Evolutionary conservation across 2,329 filamentous ascomycete genomes (phyloP).

Genomic region (Aureobasidium zeae): DNA sequence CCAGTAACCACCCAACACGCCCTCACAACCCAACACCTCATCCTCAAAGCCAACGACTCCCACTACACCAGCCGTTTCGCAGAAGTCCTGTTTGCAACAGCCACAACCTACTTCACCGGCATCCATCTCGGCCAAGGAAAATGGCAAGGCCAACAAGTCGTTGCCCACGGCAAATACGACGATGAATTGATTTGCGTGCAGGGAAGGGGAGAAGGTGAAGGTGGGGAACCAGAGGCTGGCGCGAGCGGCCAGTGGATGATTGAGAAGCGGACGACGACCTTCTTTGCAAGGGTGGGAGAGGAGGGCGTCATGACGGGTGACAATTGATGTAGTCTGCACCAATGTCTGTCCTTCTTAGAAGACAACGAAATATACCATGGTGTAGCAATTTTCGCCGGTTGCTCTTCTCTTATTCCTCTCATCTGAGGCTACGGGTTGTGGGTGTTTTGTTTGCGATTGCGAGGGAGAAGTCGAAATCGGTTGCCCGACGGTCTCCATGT

Average conservation of each 20-base stretch:
- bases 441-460: too few relatives aligned
- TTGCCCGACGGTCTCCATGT: too few relatives aligned
- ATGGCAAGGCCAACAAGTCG: conserved; percentile 33
- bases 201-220: conserved; percentile 16
- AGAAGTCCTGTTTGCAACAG: too few relatives aligned
- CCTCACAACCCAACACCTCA: conserved; percentile 32
- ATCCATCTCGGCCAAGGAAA: conserved; percentile 36
- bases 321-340: too few relatives aligned
- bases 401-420: too few relatives aligned
- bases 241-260: conserved; percentile 35
- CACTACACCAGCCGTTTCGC: too few relatives aligned
- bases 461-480: too few relatives aligned
- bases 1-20: conserved; percentile 35
- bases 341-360: too few relatives aligned
- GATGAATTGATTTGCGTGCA: conserved; percentile 30
- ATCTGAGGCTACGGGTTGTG: too few relatives aligned
- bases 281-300: conserved; percentile 30
- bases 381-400: too few relatives aligned
- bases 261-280: conserved; percentile 29
- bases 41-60: not conserved
- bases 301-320: conserved; percentile 28
- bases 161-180: conserved; percentile 35
- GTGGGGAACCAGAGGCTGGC: conserved; percentile 20
- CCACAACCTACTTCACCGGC: conserved; percentile 35
- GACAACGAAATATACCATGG: too few relatives aligned